Evolutionary conservation across 2,329 filamentous ascomycete species (phyloP), one percentile per base, ranked within the genome.

Genomic region (Monosporascus sp.): DNA sequence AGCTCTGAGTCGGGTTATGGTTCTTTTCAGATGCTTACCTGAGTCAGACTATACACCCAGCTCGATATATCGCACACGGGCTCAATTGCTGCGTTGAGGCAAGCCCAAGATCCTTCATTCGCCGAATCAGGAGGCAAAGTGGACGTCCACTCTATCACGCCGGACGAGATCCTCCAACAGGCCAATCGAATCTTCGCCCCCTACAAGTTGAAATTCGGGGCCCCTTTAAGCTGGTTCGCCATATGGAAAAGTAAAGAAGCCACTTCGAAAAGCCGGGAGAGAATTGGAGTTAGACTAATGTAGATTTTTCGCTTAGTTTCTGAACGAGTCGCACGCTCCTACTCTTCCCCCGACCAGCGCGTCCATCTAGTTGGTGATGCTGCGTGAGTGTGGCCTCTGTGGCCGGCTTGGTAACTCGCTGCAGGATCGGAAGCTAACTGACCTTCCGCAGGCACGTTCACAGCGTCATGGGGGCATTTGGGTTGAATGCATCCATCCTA

Each of bases 401-500:
- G 24, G 22, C 45, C 27, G 20, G n/a, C 37, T 6, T 20, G 45
- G 26, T 19, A 37, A 17, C 35, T 37, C 20, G 19, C 43, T 44
- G 9, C n/a, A 45, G 20, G 16, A 22, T 45, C 3, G 19, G 8
- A 9, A 19, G n/a, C 37, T 43, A n/a, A 16, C 14, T 31, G 19
- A 2, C 31, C 20, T 17, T n/a, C 8, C 22, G 22, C 20, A 67
- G 65, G 2, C 66, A 68, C 50, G 63, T 71, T 16, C 69, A 72
- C 52, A 66, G 63, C 14, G 65, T 69, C 16, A 62, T 71, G 56
- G 69, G 68, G 1, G 69, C 68, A 1, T 70, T 70, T 46, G 69
- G 69, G 9, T 63, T 70, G 1, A 72, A 72, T 50, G 59, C 67
- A 2, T 69, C 68, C 20, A 68, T 72, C 49, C 50, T 64, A 8